Conservation (phyloP, 2,329 filamentous ascomycete species). For the Graphilbum fragrans region DNA sequence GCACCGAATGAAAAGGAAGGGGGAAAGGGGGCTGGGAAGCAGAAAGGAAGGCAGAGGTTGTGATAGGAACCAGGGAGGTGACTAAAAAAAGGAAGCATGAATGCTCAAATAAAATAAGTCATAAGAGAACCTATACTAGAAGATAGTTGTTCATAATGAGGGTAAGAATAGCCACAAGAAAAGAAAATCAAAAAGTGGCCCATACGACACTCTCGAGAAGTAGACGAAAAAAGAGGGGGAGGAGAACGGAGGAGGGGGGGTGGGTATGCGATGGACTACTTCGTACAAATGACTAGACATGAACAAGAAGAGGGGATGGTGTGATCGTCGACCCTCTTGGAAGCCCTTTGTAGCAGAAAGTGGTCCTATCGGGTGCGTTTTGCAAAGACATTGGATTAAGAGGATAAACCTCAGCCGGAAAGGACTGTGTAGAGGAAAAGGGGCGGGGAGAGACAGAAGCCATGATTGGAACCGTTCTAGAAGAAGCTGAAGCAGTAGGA, state of each 20-base stretch:
- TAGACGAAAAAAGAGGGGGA: background rate
- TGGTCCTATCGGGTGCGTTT: too few species aligned
- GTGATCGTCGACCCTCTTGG: conserved; percentile 1
- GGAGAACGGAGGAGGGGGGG: background rate
- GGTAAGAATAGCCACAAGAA: too few species aligned
- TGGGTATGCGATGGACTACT: too few species aligned
- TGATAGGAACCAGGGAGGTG: background rate
- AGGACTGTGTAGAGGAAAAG: background rate
- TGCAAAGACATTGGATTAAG: background rate
- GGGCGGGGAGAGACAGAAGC: background rate
- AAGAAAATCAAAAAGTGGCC: too few species aligned
- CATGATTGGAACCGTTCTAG: conserved; percentile 3
- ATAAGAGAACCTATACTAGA: too few species aligned
- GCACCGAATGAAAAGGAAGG: background rate
- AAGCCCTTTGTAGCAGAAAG: too few species aligned
- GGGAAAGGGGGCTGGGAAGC: background rate
- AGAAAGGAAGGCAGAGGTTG: background rate
- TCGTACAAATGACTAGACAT: too few species aligned
- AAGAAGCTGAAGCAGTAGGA: background rate
- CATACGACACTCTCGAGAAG: too few species aligned
- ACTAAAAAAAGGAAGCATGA: background rate
- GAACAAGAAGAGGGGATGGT: conserved; percentile 1
- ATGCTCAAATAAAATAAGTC: too few species aligned
- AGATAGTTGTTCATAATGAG: background rate
- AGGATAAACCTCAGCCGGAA: too few species aligned